phyloP scores from a whole-genome alignment of 1,284 basidiomycete genomes.

The Cryptococcus sp. region DNA sequence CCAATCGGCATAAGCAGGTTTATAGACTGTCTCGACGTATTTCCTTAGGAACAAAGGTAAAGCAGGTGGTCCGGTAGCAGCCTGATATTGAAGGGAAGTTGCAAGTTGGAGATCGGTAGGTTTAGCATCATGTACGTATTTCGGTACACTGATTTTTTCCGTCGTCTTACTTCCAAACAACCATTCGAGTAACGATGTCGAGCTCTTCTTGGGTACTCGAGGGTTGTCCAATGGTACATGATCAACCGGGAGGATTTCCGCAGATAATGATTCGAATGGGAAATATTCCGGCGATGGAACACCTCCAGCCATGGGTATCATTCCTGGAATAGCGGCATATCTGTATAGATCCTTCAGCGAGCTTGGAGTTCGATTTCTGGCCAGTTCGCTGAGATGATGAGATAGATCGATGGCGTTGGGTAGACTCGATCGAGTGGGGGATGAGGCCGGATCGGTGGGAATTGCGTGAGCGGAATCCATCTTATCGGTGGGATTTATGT shows the following conservation, averaged over 20 bases:
- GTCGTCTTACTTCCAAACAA: slow-evolving; percentile 53
- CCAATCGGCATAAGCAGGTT: slow-evolving; percentile 66
- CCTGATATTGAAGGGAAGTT: slow-evolving; percentile 66
- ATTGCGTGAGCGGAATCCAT: background rate
- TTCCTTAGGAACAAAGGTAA: slow-evolving; percentile 50
- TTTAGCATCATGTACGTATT: slow-evolving; percentile 48
- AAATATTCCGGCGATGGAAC: slow-evolving; percentile 49
- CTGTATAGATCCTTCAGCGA: slow-evolving; percentile 58
- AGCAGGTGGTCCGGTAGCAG: slow-evolving; percentile 43
- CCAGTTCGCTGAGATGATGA: slow-evolving; percentile 58
- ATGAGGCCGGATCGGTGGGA: background rate
- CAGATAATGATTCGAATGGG: slow-evolving; percentile 48
- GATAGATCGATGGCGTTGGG: slow-evolving; percentile 55
- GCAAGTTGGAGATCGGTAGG: slow-evolving; percentile 57
- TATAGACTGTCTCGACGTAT: slow-evolving; percentile 61
- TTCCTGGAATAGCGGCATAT: slow-evolving; percentile 26
- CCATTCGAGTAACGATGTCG: slow-evolving; percentile 56
- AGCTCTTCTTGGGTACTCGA: slow-evolving; percentile 32
- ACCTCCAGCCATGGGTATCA: slow-evolving; percentile 37
- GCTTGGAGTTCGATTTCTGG: slow-evolving; percentile 55
- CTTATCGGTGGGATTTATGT: too few species aligned
- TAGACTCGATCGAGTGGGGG: slow-evolving; percentile 11
- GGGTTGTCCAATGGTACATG: slow-evolving; percentile 55
- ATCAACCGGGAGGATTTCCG: slow-evolving; percentile 33
- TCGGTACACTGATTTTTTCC: slow-evolving; percentile 56